Conservation (phyloP, 192 early-diverging fungal species). For the Podila minutissima region DNA sequence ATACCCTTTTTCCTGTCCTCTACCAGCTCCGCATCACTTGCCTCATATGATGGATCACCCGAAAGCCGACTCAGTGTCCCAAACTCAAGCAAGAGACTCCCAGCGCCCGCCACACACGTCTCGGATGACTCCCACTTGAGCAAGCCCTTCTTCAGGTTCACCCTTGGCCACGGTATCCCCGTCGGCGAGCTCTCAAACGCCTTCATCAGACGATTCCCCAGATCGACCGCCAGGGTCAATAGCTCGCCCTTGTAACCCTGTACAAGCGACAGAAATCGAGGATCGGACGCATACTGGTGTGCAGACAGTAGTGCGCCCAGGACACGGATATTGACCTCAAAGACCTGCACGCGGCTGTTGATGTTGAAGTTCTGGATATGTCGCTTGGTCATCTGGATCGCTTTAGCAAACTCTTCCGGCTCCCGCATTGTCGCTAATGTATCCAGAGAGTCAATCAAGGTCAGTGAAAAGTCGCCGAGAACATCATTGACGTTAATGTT, state of each 20-base stretch:
- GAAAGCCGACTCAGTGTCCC: constrained; percentile 89
- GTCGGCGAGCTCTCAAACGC: constrained; percentile 86
- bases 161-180: constrained; percentile 85
- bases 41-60: constrained; percentile 82
- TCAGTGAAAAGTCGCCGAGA: constrained; percentile 93
- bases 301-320: constrained; percentile 91
- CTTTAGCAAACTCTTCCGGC: constrained; percentile 22
- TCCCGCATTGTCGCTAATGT: constrained; percentile 71
- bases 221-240: constrained; percentile 77
- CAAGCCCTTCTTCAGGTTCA: constrained; percentile 84
- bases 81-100: constrained; percentile 93
- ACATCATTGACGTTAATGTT: constrained; percentile 88
- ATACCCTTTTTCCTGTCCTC: too few species aligned
- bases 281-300: constrained; percentile 85
- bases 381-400: constrained; percentile 67
- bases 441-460: constrained; percentile 94
- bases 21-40: constrained; percentile 10
- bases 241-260: constrained; percentile 83
- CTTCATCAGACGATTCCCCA: constrained; percentile 85
- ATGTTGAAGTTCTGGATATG: constrained; percentile 81
- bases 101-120: constrained; percentile 91
- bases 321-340: constrained; percentile 94
- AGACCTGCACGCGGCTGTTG: constrained; percentile 92
- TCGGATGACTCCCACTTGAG: constrained; percentile 69
- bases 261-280: constrained; percentile 64